phyloP scores from a whole-genome alignment of 495 filamentous ascomycete species.

The Aspergillus panamensis region DNA sequence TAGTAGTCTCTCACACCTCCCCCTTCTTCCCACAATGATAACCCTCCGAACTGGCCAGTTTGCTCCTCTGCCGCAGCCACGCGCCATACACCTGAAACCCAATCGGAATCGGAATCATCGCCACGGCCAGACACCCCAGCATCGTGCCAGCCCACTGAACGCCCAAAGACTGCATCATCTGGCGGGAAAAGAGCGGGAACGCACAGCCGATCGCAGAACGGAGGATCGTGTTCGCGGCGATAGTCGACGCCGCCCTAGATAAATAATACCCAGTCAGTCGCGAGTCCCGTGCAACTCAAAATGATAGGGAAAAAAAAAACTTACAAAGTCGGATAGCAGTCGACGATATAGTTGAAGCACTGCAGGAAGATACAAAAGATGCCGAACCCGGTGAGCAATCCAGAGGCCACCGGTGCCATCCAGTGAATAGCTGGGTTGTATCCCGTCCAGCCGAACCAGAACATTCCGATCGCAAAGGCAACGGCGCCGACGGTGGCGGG shows the following conservation, averaged over 20 bases:
- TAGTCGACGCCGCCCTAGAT: conserved; percentile 71
- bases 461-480: conserved; percentile 51
- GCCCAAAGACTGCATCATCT: conserved; percentile 78
- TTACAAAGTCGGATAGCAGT: conserved; percentile 62
- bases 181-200: conserved; percentile 77
- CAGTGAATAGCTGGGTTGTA: conserved; percentile 34
- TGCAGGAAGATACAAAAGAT: conserved; percentile 39
- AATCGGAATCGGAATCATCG: conserved; percentile 70
- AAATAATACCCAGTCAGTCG: not conserved
- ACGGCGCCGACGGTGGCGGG: conserved; percentile 50
- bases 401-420: conserved; percentile 33
- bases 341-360: conserved; percentile 42
- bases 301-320: conserved; percentile 27
- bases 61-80: conserved; percentile 32
- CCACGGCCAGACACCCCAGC: conserved; percentile 66
- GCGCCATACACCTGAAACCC: conserved; percentile 35
- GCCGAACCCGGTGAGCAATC: conserved; percentile 34
- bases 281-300: not conserved
- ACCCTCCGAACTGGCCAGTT: conserved; percentile 22
- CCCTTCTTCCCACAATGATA: not conserved
- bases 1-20: not conserved
- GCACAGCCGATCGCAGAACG: conserved; percentile 71
- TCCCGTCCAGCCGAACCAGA: conserved; percentile 50
- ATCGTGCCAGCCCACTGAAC: conserved; percentile 77
- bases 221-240: conserved; percentile 86